These are phyloP conservation scores for Verticillium nonalfalfae DNA, from an alignment of 2,329 filamentous ascomycete species.

Conservation along the genomic window DNA sequence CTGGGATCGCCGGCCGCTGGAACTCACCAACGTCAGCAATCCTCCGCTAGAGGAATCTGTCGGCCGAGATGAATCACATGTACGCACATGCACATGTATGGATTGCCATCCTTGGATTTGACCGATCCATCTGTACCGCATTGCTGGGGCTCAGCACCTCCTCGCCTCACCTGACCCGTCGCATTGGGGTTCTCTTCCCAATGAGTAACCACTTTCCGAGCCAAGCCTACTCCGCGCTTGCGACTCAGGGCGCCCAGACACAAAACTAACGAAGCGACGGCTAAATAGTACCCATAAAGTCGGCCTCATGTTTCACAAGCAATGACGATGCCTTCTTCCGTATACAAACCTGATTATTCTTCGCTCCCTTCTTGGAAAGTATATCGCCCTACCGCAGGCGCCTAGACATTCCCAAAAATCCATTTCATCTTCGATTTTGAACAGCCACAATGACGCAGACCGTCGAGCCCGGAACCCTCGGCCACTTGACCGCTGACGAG, in stretches of 20 bases:
- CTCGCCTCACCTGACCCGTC: background rate
- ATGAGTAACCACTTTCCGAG: background rate
- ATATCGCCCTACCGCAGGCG: background rate
- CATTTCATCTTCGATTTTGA: constrained; percentile 6
- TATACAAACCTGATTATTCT: background rate
- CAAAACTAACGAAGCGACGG: background rate
- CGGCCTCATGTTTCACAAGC: background rate
- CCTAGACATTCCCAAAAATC: background rate
- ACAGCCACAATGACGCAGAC: constrained; percentile 38
- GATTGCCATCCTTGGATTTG: background rate
- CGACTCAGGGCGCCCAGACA: background rate
- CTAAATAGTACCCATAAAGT: background rate
- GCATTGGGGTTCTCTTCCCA: background rate
- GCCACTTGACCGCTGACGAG: constrained; percentile 16
- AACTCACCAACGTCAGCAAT: background rate
- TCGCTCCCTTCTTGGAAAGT: background rate
- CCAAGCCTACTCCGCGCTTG: background rate
- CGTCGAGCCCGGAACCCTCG: constrained; percentile 14
- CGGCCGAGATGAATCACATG: background rate
- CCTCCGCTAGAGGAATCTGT: background rate
- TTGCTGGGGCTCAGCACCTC: background rate
- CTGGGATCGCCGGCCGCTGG: too few species aligned
- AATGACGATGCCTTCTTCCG: background rate
- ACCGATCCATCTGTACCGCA: background rate
- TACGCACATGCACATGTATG: background rate